Evolutionary conservation across 768 basidiomycete genomes (phyloP), one percentile per base, ranked within the genome.

Genomic region (Mycena amicta): DNA sequence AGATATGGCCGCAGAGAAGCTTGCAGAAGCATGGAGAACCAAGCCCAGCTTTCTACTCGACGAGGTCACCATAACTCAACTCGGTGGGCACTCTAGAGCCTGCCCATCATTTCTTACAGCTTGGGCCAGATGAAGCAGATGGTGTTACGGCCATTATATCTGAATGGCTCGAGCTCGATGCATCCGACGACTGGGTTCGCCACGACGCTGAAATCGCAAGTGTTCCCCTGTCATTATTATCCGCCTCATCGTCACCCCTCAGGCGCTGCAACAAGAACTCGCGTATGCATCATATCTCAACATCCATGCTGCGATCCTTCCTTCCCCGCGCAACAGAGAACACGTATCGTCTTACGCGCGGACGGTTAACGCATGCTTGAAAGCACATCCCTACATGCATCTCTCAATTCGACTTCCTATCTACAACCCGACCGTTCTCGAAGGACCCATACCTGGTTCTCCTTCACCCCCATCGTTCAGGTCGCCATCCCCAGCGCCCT

Each of bases 131-230:
- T 71, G 90, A 93, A 66, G 83, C 86, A 11, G 86, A 89, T 58
- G 80, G 80, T 26, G 75, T 90, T 33, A 85, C 92, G 15, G 88
- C 80, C 4, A 83, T 97, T 71, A 80, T 91, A 6, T 94, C 95
- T 2, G 92, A 95, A 55, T 99, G 97, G 97, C 80, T 99, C 3
- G 93, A 97, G 71, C 79, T 99, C 37, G 97, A 99, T 74, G 88
- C 93, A 6, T 76, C 84, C 0, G 95, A 98, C 72, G 93, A 94
- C 66, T 93, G 95, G 81, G 88, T 98, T 53, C 85, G 97, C 45
- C 93, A 96, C 66, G 97, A 99, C 69, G 90, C 94, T 45, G 97
- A 96, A 75, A 90, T 96, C 54, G 95, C 95, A 71, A 74, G 90
- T 80, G 46, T 52, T 41, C 29, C 63, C 60, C 50, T 62, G 47